Conservation (phyloP, 2,329 filamentous ascomycete species). For the Aspergillus ustus region DNA sequence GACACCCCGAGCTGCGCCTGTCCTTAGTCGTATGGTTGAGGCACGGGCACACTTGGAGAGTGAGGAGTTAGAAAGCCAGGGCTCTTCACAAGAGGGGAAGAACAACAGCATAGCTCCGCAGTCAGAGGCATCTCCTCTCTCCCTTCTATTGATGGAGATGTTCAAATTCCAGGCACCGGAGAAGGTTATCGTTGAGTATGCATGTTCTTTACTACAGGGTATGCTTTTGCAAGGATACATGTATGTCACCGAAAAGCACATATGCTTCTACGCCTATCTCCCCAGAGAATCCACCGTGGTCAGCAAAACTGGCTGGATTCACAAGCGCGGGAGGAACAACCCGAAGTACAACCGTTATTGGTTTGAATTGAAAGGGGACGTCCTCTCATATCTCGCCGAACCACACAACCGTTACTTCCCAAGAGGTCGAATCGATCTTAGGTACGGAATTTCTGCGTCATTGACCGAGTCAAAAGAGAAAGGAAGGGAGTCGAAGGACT, state of each 20-base stretch:
- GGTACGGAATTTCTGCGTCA: slow-evolving; percentile 87
- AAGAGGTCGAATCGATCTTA: slow-evolving; percentile 85
- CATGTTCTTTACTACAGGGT: slow-evolving; percentile 90
- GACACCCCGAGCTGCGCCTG: slow-evolving; percentile 63
- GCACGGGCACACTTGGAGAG: slow-evolving; percentile 65
- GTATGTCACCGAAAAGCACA: slow-evolving; percentile 90
- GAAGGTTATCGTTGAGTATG: slow-evolving; percentile 86
- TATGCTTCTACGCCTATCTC: slow-evolving; percentile 97
- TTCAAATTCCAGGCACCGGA: slow-evolving; percentile 83
- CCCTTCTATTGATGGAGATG: slow-evolving; percentile 76
- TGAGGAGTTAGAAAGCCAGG: slow-evolving; percentile 26
- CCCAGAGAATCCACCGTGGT: slow-evolving; percentile 82
- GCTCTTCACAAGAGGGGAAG: slow-evolving; percentile 32
- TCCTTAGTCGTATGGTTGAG: slow-evolving; percentile 79
- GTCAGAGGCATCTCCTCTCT: slow-evolving; percentile 61
- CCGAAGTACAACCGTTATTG: slow-evolving; percentile 88
- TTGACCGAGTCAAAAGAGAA: slow-evolving; percentile 71
- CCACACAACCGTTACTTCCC: slow-evolving; percentile 89
- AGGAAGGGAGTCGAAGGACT: slow-evolving; percentile 72
- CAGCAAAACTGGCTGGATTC: slow-evolving; percentile 84
- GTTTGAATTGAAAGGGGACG: slow-evolving; percentile 90
- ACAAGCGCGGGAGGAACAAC: slow-evolving; percentile 86
- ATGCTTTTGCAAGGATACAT: slow-evolving; percentile 92
- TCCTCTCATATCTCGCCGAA: slow-evolving; percentile 86
- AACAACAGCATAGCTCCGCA: slow-evolving; percentile 58